A percentile compares a stretch with the other conserved stretches of the same genome.
Conservation (phyloP, 306 rosid genomes). For the Begonia masoniana region DNA sequence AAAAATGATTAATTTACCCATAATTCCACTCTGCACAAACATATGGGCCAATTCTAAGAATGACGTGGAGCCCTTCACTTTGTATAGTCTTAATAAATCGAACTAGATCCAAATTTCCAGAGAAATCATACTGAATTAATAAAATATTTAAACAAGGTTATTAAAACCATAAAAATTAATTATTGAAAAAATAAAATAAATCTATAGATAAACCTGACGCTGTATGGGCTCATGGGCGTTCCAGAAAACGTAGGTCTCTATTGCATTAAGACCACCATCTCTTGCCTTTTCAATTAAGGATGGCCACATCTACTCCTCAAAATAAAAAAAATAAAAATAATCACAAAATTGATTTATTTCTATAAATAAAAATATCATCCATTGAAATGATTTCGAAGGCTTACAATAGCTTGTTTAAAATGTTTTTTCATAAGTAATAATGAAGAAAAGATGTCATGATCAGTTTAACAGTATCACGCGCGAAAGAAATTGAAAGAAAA, state of each 20-base stretch:
- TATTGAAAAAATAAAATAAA: neutral
- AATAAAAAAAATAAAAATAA: neutral
- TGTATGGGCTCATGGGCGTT: conserved; percentile 23
- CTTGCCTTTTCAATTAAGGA: conserved; percentile 23
- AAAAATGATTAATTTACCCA: conserved; percentile 34
- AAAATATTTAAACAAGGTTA: neutral
- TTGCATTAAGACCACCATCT: conserved; percentile 28
- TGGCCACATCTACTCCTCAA: conserved; percentile 28
- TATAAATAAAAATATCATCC: too few relatives aligned
- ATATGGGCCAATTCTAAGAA: conserved; percentile 46
- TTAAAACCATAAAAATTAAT: neutral
- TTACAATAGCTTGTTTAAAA: too few relatives aligned
- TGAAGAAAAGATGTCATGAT: too few relatives aligned
- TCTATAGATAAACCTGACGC: too few relatives aligned
- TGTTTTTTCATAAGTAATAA: too few relatives aligned
- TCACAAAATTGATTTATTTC: too few relatives aligned
- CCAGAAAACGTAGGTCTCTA: conserved; percentile 39
- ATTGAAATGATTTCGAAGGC: too few relatives aligned
- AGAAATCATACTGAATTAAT: conserved; percentile 25
- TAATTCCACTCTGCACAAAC: conserved; percentile 42
- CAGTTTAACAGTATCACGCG: too few relatives aligned
- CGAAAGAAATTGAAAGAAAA: too few relatives aligned
- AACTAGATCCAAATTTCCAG: conserved; percentile 18
- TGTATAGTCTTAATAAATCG: conserved; percentile 21
- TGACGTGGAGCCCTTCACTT: conserved; percentile 10